These are phyloP conservation scores for Seiridium cupressi DNA, from an alignment of 2,329 filamentous ascomycete species.

Conservation along the genomic window DNA sequence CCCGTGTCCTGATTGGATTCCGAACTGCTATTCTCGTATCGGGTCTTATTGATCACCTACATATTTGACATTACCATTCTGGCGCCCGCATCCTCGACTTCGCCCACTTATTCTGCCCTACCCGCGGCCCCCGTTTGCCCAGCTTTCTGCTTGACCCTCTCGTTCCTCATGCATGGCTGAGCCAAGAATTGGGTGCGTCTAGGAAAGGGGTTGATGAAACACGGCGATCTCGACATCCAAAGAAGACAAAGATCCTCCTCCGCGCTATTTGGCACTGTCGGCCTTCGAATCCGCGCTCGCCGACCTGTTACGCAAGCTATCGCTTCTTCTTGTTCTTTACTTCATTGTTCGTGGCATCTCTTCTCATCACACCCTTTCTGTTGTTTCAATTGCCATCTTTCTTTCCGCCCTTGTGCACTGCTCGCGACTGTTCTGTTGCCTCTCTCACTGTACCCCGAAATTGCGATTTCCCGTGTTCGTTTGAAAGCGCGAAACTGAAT, in stretches of 20 bases:
- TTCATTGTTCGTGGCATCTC: slow-evolving; percentile 4
- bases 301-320: background rate
- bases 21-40: background rate
- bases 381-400: background rate
- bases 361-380: background rate
- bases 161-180: slow-evolving; percentile 3
- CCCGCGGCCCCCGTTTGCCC: background rate
- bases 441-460: background rate
- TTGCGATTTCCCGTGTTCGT: background rate
- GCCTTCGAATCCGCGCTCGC: background rate
- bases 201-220: slow-evolving; percentile 8
- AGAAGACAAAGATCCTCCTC: slow-evolving; percentile 1
- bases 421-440: background rate
- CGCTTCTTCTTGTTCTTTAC: background rate
- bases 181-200: background rate
- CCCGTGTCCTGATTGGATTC: background rate
- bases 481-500: background rate
- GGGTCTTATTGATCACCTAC: background rate
- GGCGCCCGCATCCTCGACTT: background rate
- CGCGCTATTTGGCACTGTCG: background rate
- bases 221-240: slow-evolving; percentile 2
- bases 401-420: background rate
- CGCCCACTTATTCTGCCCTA: slow-evolving; percentile 1
- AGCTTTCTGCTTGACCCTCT: background rate
- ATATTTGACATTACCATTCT: background rate